A percentile compares a stretch with the other conserved stretches of the same genome.
Conservation (phyloP, 805 yeast species). For the Candida ortonii region DNA sequence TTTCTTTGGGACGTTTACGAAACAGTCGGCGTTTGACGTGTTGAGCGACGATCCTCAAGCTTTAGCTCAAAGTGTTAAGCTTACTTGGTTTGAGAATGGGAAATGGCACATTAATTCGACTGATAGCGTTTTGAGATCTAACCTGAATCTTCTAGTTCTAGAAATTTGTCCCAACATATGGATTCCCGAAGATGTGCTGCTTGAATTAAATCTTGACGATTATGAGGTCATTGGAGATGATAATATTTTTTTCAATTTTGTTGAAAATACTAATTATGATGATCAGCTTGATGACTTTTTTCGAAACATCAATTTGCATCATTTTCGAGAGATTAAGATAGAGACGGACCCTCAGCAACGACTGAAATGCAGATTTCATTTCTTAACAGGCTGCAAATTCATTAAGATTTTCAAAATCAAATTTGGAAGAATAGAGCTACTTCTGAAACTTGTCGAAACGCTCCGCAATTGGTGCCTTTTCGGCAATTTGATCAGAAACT, state of each 20-base stretch:
- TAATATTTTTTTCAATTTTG: conserved; percentile 23
- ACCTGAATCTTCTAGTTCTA: conserved; percentile 24
- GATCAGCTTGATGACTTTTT: conserved; percentile 21
- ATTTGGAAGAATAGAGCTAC: conserved; percentile 19
- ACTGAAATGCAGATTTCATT: conserved; percentile 13
- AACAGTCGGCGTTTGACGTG: not conserved
- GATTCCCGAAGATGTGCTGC: conserved; percentile 31
- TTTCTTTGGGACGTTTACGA: too few species aligned
- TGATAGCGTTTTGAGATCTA: conserved; percentile 17
- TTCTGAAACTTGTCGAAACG: conserved; percentile 17
- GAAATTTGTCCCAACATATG: conserved; percentile 34
- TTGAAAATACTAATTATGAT: conserved; percentile 8
- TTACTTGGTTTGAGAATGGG: conserved; percentile 28
- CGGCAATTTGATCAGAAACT: conserved; percentile 25
- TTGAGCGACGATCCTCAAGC: not conserved
- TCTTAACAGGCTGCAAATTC: conserved; percentile 29
- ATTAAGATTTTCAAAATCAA: conserved; percentile 29
- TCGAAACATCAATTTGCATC: conserved; percentile 17
- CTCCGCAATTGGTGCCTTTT: conserved; percentile 30
- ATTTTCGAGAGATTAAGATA: conserved; percentile 12
- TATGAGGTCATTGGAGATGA: conserved; percentile 26
- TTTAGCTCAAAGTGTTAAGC: conserved; percentile 9
- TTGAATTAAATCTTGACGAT: conserved; percentile 21
- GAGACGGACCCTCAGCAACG: conserved; percentile 1
- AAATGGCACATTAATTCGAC: conserved; percentile 24